Percentiles rank a stretch among this genome's conserved stretches.
phyloP scores from a whole-genome alignment of 2,329 filamentous ascomycete genomes.

The Tolypocladium guangdongense region DNA sequence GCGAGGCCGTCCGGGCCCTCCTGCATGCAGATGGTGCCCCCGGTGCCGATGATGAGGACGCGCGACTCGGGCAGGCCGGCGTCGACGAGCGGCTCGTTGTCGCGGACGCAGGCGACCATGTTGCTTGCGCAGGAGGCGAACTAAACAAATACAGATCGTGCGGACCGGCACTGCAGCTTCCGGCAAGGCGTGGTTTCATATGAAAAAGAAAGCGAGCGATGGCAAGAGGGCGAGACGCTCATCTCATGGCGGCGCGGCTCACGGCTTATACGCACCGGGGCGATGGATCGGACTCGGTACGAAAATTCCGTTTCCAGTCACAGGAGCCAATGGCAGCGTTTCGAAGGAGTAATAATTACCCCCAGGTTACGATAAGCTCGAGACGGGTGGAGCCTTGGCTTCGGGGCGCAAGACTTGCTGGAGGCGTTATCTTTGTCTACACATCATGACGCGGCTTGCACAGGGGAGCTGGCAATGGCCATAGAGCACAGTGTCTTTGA shows the following conservation, averaged over 20 bases:
- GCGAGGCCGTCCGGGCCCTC: conserved; percentile 69
- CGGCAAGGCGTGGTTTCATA: no score
- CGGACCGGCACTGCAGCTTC: no score
- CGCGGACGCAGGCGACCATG: not conserved
- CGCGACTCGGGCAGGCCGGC: conserved; percentile 56
- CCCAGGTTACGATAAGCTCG: not conserved
- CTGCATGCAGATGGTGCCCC: conserved; percentile 85
- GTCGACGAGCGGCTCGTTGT: conserved; percentile 4
- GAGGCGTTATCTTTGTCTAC: no score
- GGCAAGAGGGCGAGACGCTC: not conserved
- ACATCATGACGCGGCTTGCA: no score
- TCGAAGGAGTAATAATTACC: not conserved
- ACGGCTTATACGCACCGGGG: not conserved
- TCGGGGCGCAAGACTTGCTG: no score
- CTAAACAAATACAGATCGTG: no score
- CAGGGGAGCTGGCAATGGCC: no score
- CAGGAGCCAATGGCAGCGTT: not conserved
- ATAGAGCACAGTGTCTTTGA: no score
- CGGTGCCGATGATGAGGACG: conserved; percentile 84
- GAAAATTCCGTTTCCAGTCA: not conserved
- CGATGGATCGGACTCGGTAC: not conserved
- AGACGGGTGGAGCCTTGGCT: not conserved
- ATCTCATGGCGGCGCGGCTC: not conserved
- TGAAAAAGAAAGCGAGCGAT: not conserved
- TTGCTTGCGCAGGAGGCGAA: not conserved